Evolutionary conservation across 805 yeast species (phyloP).

Genomic region (Wickerhamia fluorescens): DNA sequence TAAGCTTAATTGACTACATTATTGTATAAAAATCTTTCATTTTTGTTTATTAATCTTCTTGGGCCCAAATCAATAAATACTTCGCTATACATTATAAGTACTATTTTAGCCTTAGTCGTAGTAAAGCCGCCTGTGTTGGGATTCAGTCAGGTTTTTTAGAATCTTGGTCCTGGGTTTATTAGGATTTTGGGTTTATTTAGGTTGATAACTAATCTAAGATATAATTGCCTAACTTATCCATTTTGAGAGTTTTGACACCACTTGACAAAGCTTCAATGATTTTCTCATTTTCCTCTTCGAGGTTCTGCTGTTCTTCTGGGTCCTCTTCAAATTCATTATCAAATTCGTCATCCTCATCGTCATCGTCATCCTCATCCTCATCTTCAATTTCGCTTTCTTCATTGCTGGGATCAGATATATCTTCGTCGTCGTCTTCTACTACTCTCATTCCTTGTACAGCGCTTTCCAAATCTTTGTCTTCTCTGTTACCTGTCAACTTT

Average conservation of each 20-base stretch:
- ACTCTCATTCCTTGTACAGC: constrained; percentile 68
- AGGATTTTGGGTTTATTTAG: too few relatives aligned
- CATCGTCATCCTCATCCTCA: constrained; percentile 41
- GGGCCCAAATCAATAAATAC: background rate
- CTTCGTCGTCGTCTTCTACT: constrained; percentile 19
- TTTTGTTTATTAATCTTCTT: constrained; percentile 5
- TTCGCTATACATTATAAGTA: background rate
- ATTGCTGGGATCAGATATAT: constrained; percentile 7
- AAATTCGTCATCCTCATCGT: constrained; percentile 22
- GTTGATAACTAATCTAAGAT: constrained; percentile 48
- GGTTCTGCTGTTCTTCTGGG: constrained; percentile 28
- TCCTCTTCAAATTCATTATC: constrained; percentile 30
- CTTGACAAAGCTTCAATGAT: constrained; percentile 63
- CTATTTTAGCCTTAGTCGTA: too few relatives aligned
- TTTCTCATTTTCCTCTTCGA: constrained; percentile 39
- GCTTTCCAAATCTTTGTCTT: constrained; percentile 60
- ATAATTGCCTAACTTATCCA: constrained; percentile 81
- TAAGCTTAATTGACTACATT: constrained; percentile 32
- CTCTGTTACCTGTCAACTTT: constrained; percentile 27
- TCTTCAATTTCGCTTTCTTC: constrained; percentile 28
- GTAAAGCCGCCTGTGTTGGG: too few relatives aligned
- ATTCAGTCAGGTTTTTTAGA: too few relatives aligned
- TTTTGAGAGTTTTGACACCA: constrained; percentile 56
- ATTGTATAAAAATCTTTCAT: constrained; percentile 5
- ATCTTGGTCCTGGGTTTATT: too few relatives aligned